Evolutionary conservation across 257 asterid species (phyloP), one percentile per base, ranked within the genome.

Genomic region (Przewalskia tangutica): DNA sequence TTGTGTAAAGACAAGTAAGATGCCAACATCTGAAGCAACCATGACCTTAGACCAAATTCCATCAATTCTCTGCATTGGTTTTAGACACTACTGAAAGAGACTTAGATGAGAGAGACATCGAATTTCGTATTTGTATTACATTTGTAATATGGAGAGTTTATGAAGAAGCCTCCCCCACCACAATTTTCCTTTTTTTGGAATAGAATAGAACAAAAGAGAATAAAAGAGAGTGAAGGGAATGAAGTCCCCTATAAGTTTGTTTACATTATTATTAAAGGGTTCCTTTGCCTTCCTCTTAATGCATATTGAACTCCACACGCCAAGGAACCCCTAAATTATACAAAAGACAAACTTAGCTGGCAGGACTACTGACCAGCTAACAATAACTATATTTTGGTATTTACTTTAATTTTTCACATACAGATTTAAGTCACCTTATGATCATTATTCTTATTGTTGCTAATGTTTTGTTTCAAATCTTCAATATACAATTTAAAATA

Each of bases 31-130:
- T 67, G 80, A 93, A 93, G 97, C 93, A 92, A 92, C 89, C 87
- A 84, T 55, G 95, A 93, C 97, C 38, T 86, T 80, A 84, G 90
- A 93, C 97, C 97, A 93, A 89, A 91, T 84, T 83, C 88, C 68
- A 91, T 90, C 95, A 77, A 91, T 75, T 87, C 87, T 54, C 62
- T 78, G n/a, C 38, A 67, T 48, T 66, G 78, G 65, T 85, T 82
- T 81, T 85, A 27, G 71, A 71, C 60, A 64, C 55, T 27, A 3
- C 7, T 63, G 82, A 54, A 77, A 42, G 48, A 8, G n/a, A n/a
- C n/a, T n/a, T n/a, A n/a, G n/a, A n/a, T n/a, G n/a, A n/a, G n/a
- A n/a, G n/a, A n/a, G 85, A 90, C 89, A 84, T 81, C 77, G 82
- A 79, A 84, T 80, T 89, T 86, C 81, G 81, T 80, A 83, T 85